Percentiles rank a stretch among this genome's conserved stretches.
Conservation (phyloP, 1,139 yeast genomes). For the Hyphopichia buzzinii region DNA sequence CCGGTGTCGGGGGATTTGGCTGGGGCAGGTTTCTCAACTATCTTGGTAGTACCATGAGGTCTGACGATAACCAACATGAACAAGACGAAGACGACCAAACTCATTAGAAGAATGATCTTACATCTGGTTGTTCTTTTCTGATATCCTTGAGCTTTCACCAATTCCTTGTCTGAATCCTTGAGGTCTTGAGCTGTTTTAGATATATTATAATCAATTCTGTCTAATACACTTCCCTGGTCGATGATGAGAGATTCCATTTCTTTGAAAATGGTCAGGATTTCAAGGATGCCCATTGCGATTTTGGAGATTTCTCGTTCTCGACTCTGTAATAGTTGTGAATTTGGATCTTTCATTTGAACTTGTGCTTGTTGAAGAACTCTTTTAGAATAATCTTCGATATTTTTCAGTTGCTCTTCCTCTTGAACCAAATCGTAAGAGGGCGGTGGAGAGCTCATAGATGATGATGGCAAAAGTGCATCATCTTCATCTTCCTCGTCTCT, state of each 20-base stretch:
- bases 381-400: slow-evolving; percentile 44
- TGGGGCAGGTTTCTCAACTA: slow-evolving; percentile 21
- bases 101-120: slow-evolving; percentile 72
- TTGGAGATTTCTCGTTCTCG: slow-evolving; percentile 87
- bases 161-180: slow-evolving; percentile 73
- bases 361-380: slow-evolving; percentile 48
- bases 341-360: slow-evolving; percentile 32
- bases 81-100: slow-evolving; percentile 68
- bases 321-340: slow-evolving; percentile 54
- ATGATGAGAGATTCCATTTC: slow-evolving; percentile 90
- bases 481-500: slow-evolving; percentile 65
- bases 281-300: slow-evolving; percentile 91
- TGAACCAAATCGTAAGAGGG: slow-evolving; percentile 25
- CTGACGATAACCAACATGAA: slow-evolving; percentile 69
- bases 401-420: slow-evolving; percentile 39
- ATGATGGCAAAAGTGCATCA: slow-evolving; percentile 16
- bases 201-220: slow-evolving; percentile 88
- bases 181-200: slow-evolving; percentile 76
- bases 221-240: slow-evolving; percentile 93
- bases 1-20: slow-evolving; percentile 8
- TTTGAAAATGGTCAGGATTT: slow-evolving; percentile 87
- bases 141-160: slow-evolving; percentile 71
- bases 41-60: slow-evolving; percentile 41
- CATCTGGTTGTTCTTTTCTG: slow-evolving; percentile 91
- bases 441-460: slow-evolving; percentile 9